Evolutionary conservation across 208 protist species (phyloP), one percentile per base, ranked within the genome.

Genomic region (Jaenimonas drosophilae): DNA sequence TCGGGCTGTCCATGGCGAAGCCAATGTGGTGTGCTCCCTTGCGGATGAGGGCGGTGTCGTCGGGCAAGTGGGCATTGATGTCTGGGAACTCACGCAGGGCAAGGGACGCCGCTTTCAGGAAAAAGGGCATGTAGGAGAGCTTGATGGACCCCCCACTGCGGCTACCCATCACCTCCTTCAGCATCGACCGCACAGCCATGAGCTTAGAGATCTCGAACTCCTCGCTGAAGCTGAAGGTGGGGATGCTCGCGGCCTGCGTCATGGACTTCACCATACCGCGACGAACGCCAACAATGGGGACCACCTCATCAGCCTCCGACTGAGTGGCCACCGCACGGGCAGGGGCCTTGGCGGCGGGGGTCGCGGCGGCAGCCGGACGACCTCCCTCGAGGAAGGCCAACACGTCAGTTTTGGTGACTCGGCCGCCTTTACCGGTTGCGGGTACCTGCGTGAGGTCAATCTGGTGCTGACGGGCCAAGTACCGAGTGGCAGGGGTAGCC

Each of bases 1-100:
- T 68, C 12, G 91, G 87, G 1, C 94, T 97, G 73, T 98, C 94
- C 74, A 98, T 96, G 5, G 96, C 96, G 17, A 98, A 71, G 40
- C 92, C 84, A 53, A 98, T 95, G 67, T 98, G 96, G 73, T 98
- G 96, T 6, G 64, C 32, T 29, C 55, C 72, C 62, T 94, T 95
- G 39, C 83, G 62, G 27, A 76, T 79, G 31, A 97, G 26, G 40
- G 56, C 59, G 28, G 70, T 64, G 52, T 67, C 64, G 27, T 89
- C 76, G 26, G 46, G 49, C 19, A 90, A 54, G 48, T 69, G 59
- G 5, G 69, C 54, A 55, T 98, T 98, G 42, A 98, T 58, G 27
- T 92, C 59, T 9, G 93, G 95, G 47, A 86, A 89, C 46, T 77
- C 37, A 24, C 49, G 44, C 42, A 98, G 64, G 1, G 96, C 81